A percentile compares a stretch with the other conserved stretches of the same genome.
Evolutionary conservation across 345 rosid genomes (phyloP).

Genomic region (Brassica rapa): DNA sequence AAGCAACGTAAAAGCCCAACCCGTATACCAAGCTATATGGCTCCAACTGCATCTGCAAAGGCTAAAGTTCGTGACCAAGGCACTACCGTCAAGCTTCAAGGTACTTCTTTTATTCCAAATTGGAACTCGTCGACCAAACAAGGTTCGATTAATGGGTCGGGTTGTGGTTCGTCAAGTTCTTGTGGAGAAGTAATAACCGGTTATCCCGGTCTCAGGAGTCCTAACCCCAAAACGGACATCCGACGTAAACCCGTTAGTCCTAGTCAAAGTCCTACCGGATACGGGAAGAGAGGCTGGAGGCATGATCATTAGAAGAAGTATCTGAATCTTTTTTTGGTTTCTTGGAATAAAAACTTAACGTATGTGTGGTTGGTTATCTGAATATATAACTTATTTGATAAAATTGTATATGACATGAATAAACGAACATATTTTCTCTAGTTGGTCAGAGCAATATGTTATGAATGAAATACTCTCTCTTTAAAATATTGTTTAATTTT

Average conservation of each 20-base stretch:
- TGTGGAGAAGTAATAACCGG: slow-evolving; percentile 49
- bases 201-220: slow-evolving; percentile 62
- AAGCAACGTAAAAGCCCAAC: slow-evolving; percentile 39
- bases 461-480: too few species aligned
- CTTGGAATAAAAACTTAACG: slow-evolving; percentile 24
- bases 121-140: slow-evolving; percentile 81
- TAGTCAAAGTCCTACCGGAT: slow-evolving; percentile 50
- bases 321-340: not conserved
- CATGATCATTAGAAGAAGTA: slow-evolving; percentile 39
- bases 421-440: not conserved
- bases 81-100: slow-evolving; percentile 42
- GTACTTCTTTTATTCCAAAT: slow-evolving; percentile 49
- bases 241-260: slow-evolving; percentile 40
- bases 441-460: too few species aligned
- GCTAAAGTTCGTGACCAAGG: slow-evolving; percentile 71
- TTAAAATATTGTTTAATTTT: too few species aligned
- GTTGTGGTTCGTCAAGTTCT: slow-evolving; percentile 74
- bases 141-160: slow-evolving; percentile 44
- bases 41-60: slow-evolving; percentile 81
- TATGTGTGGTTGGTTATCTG: slow-evolving; percentile 13
- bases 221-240: slow-evolving; percentile 47
- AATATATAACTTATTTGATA: slow-evolving; percentile 2
- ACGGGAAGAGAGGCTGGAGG: slow-evolving; percentile 56
- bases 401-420: slow-evolving; percentile 35
- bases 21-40: slow-evolving; percentile 83